These are phyloP conservation scores for Daldinia sp. DNA, from an alignment of 2,329 filamentous ascomycete species.

Conservation along the genomic window DNA sequence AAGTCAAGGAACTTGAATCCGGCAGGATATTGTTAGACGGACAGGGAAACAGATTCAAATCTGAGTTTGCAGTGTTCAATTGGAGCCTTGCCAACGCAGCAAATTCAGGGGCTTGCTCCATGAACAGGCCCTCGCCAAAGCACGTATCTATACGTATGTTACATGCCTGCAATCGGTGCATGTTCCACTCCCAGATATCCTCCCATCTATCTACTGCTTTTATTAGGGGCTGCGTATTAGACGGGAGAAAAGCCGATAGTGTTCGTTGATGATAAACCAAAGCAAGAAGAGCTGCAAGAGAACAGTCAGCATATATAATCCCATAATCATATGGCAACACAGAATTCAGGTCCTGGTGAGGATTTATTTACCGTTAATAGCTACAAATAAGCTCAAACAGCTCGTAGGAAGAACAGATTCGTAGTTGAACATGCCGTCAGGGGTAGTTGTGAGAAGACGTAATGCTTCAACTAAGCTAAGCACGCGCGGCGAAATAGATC, in stretches of 20 bases:
- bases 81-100: constrained; percentile 4
- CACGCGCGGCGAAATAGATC: not conserved
- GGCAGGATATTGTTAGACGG: not conserved
- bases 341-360: not conserved
- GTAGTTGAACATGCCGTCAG: not conserved
- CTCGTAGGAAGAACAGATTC: not conserved
- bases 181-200: constrained; percentile 3
- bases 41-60: not conserved
- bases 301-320: not conserved
- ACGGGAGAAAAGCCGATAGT: not conserved
- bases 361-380: not conserved
- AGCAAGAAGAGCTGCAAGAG: not conserved
- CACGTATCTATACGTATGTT: constrained; percentile 5
- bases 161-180: not conserved
- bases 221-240: not conserved
- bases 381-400: constrained; percentile 6
- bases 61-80: not conserved
- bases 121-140: not conserved
- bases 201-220: constrained; percentile 5
- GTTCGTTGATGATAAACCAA: constrained; percentile 7
- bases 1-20: not conserved
- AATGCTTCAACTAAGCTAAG: constrained; percentile 4
- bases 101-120: constrained; percentile 10
- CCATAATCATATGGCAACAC: not conserved
- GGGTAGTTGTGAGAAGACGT: not conserved